These are phyloP conservation scores for Coccinonectria pachysandricola DNA, from an alignment of 2,329 filamentous ascomycete genomes.

Conservation along the genomic window DNA sequence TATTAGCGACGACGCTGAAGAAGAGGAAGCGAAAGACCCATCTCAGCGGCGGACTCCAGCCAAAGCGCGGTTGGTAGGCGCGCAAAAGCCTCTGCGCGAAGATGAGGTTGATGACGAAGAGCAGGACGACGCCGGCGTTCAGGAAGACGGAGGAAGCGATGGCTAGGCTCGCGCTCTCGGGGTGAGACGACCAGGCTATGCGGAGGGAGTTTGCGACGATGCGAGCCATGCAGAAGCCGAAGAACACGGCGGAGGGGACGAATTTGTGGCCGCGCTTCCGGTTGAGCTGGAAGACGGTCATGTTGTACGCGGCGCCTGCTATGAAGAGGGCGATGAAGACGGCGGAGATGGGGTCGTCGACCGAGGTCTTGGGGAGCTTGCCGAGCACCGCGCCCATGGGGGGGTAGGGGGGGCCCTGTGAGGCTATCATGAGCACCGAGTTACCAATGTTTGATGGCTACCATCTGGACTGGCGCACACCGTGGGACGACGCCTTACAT, in stretches of 20 bases:
- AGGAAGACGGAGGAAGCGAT: constrained; percentile 60
- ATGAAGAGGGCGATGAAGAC: constrained; percentile 53
- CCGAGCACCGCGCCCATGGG: constrained; percentile 41
- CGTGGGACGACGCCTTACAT: no score
- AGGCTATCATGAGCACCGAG: constrained; percentile 13
- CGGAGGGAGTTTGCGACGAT: constrained; percentile 40
- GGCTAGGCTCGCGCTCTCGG: constrained; percentile 30
- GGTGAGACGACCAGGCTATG: constrained; percentile 40
- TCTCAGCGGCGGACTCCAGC: constrained; percentile 51
- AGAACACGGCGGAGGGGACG: constrained; percentile 44
- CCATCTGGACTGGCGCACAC: no score
- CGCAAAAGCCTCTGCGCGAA: constrained; percentile 67
- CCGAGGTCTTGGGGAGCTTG: constrained; percentile 41
- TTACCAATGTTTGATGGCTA: constrained; percentile 17
- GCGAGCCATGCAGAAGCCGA: constrained; percentile 49
- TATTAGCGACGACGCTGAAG: constrained; percentile 43
- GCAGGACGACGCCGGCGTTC: constrained; percentile 60
- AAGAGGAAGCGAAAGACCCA: constrained; percentile 48
- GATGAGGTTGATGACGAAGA: constrained; percentile 71
- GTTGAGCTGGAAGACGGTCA: constrained; percentile 46
- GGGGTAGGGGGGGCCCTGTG: constrained; percentile 28
- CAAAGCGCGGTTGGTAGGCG: constrained; percentile 58
- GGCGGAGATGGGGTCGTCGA: constrained; percentile 56
- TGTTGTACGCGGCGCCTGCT: constrained; percentile 42
- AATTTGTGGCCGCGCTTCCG: constrained; percentile 44